These are phyloP conservation scores for Arthrobotrys sphaeroides DNA, from an alignment of 2,329 filamentous ascomycete species.

Conservation along the genomic window DNA sequence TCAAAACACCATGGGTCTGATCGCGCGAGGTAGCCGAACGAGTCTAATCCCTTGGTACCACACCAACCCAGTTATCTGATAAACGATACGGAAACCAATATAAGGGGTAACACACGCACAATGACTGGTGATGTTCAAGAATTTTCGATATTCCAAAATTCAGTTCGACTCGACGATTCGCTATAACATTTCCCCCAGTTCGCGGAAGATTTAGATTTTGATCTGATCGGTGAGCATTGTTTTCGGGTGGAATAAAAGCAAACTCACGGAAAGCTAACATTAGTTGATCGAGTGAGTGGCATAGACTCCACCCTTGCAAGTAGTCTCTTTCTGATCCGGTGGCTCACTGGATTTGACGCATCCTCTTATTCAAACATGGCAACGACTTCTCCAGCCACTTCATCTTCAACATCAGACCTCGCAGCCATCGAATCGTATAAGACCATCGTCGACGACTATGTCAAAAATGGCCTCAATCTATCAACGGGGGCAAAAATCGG, in stretches of 20 bases:
- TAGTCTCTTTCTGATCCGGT: no score
- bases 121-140: no score
- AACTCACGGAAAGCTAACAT: no score
- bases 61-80: background rate
- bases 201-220: no score
- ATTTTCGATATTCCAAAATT: no score
- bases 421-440: slow-evolving; percentile 20
- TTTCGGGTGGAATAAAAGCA: no score
- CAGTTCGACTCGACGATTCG: no score
- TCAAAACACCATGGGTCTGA: slow-evolving; percentile 9
- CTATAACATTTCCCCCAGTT: no score
- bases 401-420: background rate
- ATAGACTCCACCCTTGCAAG: no score
- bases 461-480: slow-evolving; percentile 25
- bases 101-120: background rate
- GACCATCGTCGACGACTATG: slow-evolving; percentile 23
- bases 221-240: no score
- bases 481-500: slow-evolving; percentile 33
- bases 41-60: slow-evolving; percentile 12
- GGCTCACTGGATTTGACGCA: no score
- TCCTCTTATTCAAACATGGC: background rate
- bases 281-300: no score
- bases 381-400: background rate
- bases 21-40: slow-evolving; percentile 2
- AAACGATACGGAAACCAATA: background rate